phyloP scores from a whole-genome alignment of 768 basidiomycete species.

The Pleurotus tuber-regium region DNA sequence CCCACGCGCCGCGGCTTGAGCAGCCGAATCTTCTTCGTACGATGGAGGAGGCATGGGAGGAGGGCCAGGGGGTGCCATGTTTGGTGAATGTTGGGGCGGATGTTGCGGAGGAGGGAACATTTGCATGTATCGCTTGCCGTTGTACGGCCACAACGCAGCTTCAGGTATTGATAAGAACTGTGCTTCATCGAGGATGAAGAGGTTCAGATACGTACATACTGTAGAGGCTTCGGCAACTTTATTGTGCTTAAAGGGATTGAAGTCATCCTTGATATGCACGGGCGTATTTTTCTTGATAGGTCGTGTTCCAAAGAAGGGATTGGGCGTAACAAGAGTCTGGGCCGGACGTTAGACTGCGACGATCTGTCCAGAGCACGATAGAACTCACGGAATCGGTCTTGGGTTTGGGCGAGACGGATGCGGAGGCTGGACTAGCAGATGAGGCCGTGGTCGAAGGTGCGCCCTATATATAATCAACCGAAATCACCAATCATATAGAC shows the following conservation, averaged over 20 bases:
- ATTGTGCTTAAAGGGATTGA: slow-evolving; percentile 92
- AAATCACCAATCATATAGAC: slow-evolving; percentile 18
- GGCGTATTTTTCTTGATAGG: slow-evolving; percentile 69
- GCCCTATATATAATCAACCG: slow-evolving; percentile 8
- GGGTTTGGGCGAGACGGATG: slow-evolving; percentile 59
- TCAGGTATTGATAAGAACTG: slow-evolving; percentile 2
- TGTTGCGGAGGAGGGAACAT: slow-evolving; percentile 68
- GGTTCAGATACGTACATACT: slow-evolving; percentile 56
- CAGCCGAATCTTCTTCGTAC: slow-evolving; percentile 74
- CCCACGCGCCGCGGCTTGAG: slow-evolving; percentile 34
- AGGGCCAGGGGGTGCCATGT: slow-evolving; percentile 64
- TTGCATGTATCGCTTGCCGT: slow-evolving; percentile 78
- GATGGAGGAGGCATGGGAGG: slow-evolving; percentile 71
- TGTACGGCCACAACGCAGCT: slow-evolving; percentile 87
- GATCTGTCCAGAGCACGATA: neutral
- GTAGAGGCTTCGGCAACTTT: slow-evolving; percentile 75
- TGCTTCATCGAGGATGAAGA: slow-evolving; percentile 5
- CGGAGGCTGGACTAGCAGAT: slow-evolving; percentile 30
- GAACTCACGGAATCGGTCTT: slow-evolving; percentile 54
- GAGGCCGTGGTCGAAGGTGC: slow-evolving; percentile 26
- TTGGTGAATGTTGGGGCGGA: slow-evolving; percentile 61
- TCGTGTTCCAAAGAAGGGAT: slow-evolving; percentile 90
- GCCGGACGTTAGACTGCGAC: slow-evolving; percentile 13
- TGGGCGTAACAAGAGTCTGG: slow-evolving; percentile 50
- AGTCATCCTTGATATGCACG: slow-evolving; percentile 93